Percentiles rank a stretch among this genome's conserved stretches.
phyloP scores from a whole-genome alignment of 495 filamentous ascomycete species.

The Choiromyces venosus region DNA sequence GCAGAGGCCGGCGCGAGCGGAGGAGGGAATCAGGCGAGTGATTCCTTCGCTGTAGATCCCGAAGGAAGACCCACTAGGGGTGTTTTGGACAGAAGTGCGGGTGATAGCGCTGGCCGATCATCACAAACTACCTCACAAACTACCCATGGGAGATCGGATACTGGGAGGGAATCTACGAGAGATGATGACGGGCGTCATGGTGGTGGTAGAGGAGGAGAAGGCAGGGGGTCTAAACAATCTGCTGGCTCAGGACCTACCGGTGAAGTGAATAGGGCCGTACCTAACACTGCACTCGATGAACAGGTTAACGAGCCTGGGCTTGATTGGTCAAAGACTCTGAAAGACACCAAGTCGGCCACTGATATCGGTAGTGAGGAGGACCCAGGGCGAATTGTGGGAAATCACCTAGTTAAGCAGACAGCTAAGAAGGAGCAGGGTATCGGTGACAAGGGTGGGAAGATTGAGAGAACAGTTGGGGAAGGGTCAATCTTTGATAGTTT shows the following conservation, averaged over 20 bases:
- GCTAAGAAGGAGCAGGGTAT: neutral
- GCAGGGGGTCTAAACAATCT: neutral
- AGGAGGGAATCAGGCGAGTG: neutral
- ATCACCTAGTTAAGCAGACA: conserved; percentile 41
- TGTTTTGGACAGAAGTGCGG: conserved; percentile 1
- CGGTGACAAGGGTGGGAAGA: conserved; percentile 19
- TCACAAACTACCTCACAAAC: conserved; percentile 8
- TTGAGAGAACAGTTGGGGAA: neutral
- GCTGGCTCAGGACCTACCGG: neutral
- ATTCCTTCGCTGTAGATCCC: neutral
- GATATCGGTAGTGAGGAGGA: conserved; percentile 57
- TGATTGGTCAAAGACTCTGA: conserved; percentile 29
- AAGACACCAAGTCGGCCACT: conserved; percentile 44
- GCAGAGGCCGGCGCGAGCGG: neutral
- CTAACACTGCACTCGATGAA: conserved; percentile 13
- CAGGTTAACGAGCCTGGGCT: conserved; percentile 17
- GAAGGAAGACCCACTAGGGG: neutral
- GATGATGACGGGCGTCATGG: conserved; percentile 2
- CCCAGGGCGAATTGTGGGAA: conserved; percentile 52
- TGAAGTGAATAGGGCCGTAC: conserved; percentile 11
- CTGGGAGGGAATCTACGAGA: conserved; percentile 6
- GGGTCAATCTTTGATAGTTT: neutral
- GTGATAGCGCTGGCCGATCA: neutral
- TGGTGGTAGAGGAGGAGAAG: neutral
- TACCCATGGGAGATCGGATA: neutral